Evolutionary conservation across 495 filamentous ascomycete genomes (phyloP).

Genomic region (Echria macrotheca): DNA sequence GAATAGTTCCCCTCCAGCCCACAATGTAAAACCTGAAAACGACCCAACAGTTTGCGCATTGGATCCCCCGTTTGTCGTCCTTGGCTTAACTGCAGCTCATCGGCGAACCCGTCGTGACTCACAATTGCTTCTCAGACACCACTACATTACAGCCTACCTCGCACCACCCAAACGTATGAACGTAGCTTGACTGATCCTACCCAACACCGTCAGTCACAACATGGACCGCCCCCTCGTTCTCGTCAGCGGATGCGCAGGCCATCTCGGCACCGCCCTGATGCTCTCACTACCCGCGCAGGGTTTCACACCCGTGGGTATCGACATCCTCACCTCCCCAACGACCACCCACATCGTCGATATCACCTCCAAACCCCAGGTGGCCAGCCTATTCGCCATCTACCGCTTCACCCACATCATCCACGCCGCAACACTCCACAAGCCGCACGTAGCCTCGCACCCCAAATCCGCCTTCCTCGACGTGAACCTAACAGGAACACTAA

Average conservation of each 20-base stretch:
- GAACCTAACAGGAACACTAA: constrained; percentile 22
- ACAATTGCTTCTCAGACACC: too few relatives aligned
- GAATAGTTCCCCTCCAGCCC: too few relatives aligned
- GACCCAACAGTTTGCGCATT: too few relatives aligned
- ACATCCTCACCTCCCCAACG: constrained; percentile 21
- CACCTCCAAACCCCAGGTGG: constrained; percentile 14
- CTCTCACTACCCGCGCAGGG: constrained; percentile 19
- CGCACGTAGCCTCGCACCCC: constrained; percentile 23
- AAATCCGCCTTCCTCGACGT: constrained; percentile 24
- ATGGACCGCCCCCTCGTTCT: constrained; percentile 18
- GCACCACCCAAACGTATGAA: too few relatives aligned
- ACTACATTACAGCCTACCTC: too few relatives aligned
- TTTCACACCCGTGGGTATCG: constrained; percentile 24
- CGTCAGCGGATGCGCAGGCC: constrained; percentile 30
- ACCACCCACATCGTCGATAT: constrained; percentile 20
- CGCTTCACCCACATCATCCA: constrained; percentile 22
- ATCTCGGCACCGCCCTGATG: constrained; percentile 29
- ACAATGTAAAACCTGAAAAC: too few relatives aligned
- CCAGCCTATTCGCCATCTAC: constrained; percentile 16
- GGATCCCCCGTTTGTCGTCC: too few relatives aligned
- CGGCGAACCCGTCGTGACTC: too few relatives aligned
- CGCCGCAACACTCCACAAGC: constrained; percentile 30
- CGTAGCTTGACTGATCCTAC: too few relatives aligned
- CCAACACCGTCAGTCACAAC: too few relatives aligned
- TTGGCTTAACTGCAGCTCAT: too few relatives aligned